These are phyloP conservation scores for Hymenoscyphus occultus DNA, from an alignment of 2,329 filamentous ascomycete species.

Conservation along the genomic window DNA sequence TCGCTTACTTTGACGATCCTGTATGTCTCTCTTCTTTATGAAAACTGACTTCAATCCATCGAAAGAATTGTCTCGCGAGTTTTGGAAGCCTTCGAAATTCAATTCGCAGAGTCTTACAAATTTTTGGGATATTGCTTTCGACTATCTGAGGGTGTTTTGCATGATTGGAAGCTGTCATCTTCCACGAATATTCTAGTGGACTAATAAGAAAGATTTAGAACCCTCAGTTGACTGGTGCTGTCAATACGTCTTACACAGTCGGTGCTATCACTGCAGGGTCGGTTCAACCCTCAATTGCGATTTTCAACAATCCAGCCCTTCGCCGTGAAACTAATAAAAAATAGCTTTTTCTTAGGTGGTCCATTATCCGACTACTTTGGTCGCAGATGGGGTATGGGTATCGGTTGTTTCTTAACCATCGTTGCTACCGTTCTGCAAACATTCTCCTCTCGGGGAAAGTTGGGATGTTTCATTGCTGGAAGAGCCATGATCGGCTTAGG, in stretches of 20 bases:
- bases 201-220: conserved; percentile 21
- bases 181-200: not conserved
- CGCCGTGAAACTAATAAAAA: not conserved
- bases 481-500: conserved; percentile 68
- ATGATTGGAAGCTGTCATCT: no score
- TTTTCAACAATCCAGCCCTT: not conserved
- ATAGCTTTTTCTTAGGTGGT: conserved; percentile 63
- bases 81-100: no score
- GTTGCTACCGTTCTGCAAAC: conserved; percentile 67
- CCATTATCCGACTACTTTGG: conserved; percentile 58
- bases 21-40: conserved; percentile 9
- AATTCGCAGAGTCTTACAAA: no score
- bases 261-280: conserved; percentile 61
- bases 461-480: conserved; percentile 66
- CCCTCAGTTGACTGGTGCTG: conserved; percentile 47
- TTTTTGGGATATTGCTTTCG: no score
- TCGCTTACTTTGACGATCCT: conserved; percentile 54
- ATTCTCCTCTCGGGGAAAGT: conserved; percentile 57
- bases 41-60: no score
- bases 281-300: not conserved
- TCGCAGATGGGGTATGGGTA: conserved; percentile 62
- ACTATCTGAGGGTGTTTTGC: no score
- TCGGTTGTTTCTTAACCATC: conserved; percentile 63
- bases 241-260: conserved; percentile 70
- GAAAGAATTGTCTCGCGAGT: no score